Conservation (phyloP, 345 rosid genomes). For the Cardamine chenopodiifolia region DNA sequence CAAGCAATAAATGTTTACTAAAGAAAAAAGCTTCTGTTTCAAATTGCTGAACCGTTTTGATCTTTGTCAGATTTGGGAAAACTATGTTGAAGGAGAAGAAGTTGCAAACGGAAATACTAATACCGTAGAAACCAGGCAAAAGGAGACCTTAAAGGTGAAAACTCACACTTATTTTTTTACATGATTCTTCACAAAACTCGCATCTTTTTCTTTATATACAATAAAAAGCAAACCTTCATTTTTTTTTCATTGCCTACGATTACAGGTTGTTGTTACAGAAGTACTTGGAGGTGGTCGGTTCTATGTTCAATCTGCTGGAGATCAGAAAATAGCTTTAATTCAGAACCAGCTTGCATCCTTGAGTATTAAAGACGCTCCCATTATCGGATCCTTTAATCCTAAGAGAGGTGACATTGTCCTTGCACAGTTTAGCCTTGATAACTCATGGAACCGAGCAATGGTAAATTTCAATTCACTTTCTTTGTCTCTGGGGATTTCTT, state of each 20-base stretch:
- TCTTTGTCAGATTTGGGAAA: conserved; percentile 84
- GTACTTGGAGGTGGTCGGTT: conserved; percentile 87
- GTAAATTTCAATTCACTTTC: conserved; percentile 48
- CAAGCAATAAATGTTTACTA: conserved; percentile 6
- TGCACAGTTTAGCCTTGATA: conserved; percentile 93
- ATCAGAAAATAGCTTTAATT: conserved; percentile 71
- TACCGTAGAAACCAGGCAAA: conserved; percentile 75
- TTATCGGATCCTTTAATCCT: conserved; percentile 82
- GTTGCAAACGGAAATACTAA: conserved; percentile 61
- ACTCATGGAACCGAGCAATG: conserved; percentile 98
- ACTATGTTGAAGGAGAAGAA: conserved; percentile 95
- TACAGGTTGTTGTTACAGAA: conserved; percentile 90
- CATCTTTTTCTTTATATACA: not conserved
- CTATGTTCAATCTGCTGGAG: conserved; percentile 82
- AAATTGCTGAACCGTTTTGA: conserved; percentile 6
- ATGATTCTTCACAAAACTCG: not conserved
- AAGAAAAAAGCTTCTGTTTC: not conserved
- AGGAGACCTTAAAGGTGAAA: conserved; percentile 81
- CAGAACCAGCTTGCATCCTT: conserved; percentile 81
- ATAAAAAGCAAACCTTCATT: not conserved
- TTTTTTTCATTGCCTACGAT: conserved; percentile 22
- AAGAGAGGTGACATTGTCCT: conserved; percentile 88
- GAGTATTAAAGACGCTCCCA: conserved; percentile 74
- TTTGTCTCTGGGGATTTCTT: not conserved
- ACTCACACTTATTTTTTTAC: not conserved